Conservation (phyloP, 306 rosid genomes). For the Inga laurina region DNA sequence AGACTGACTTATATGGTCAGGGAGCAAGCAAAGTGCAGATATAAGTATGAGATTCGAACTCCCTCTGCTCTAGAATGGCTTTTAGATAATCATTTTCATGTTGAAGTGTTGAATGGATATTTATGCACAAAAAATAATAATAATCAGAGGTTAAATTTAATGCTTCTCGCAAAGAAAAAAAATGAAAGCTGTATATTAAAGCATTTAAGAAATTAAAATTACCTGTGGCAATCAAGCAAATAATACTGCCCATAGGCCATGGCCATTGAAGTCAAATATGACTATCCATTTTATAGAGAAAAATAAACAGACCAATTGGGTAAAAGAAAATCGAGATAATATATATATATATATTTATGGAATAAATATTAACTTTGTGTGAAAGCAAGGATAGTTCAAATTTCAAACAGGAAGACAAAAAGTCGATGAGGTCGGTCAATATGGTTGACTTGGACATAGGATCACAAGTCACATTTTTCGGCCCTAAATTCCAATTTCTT, state of each 20-base stretch:
- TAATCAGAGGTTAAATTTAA: background rate
- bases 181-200: background rate
- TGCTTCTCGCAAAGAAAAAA: no score
- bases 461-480: constrained; percentile 27
- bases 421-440: background rate
- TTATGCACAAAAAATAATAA: no score
- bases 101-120: background rate
- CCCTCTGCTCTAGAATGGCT: no score
- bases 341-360: background rate
- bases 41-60: no score
- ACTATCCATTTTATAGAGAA: background rate
- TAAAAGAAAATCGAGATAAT: background rate
- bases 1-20: no score
- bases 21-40: no score
- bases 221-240: background rate
- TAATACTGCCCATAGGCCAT: background rate
- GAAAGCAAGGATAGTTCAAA: background rate
- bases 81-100: background rate
- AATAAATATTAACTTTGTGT: background rate
- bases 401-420: background rate
- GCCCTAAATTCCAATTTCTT: background rate
- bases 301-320: no score
- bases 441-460: background rate
- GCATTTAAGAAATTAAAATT: background rate
- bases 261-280: background rate